Base-by-base conservation (phyloP, 2,329 filamentous ascomycete genomes). In the Alternaria viburni region DNA sequence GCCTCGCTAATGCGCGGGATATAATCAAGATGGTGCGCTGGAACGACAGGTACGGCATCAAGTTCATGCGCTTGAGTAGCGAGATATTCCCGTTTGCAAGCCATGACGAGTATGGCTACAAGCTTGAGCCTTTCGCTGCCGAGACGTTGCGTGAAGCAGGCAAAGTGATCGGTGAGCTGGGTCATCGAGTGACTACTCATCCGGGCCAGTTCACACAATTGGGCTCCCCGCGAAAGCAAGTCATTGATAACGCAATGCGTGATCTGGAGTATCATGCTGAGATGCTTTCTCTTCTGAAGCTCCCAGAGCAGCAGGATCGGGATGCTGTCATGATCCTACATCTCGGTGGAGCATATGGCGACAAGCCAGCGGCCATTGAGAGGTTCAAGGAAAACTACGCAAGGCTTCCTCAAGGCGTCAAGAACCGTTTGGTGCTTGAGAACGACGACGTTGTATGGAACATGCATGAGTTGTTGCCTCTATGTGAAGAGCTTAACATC, bases 31-130 rank as follows among this genome's bases (percentile, higher is more conserved):
- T 97, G 88, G 74, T 97, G 9, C 87, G 89, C 2, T 98, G 95
- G 95, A 97, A 98, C 74, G 90, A 96, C 68, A 91, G 89, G 69
- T 97, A 95, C 68, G 90, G 91, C 43, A 98, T 98, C 80, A 94
- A 89, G 70, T 97, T 98, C 78, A 88, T 98, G 87, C 88, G 95
- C 1, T 84, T 98, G 19, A 97, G 93, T 70, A 97, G 93, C 58
- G 95, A 97, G 71, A 97, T 97, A 92, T 98, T 98, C 68, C 95
- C 95, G 0, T 97, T 97, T 77, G 95, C 95, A 2, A 96, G 92
- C 68, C 95, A 98, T 74, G 86, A 87, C 23, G 91, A 93, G 65
- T 91, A 97, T 69, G 95, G 94, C 0, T 98, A 98, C 79, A 91
- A 88, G 69, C 85, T 98, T 12, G 90, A 89, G 0, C 90, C 92